Evolutionary conservation across 768 basidiomycete genomes (phyloP), one percentile per base, ranked within the genome.

Genomic region (Boletus rubropictus): DNA sequence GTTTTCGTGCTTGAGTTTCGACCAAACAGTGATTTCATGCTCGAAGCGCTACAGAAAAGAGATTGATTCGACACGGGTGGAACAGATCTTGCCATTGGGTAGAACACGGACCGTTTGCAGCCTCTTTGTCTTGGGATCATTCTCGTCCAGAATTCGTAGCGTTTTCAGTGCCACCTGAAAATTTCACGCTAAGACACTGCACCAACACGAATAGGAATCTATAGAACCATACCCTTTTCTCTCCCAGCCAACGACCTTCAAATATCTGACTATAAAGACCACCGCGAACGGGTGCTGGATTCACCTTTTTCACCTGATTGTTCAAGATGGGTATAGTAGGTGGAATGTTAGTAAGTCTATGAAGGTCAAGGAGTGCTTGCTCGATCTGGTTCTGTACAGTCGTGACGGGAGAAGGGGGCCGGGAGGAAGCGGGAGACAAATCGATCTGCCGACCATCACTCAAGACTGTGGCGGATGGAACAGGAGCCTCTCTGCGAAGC

Each of bases 91-190:
- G 35, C n/a, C 4, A 14, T 27, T 5, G 12, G 3, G 4, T 10
- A 14, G 20, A 32, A 39, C 43, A 40, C 59, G 4, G n/a, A 66
- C 59, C 33, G 51, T 49, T n/a, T 61, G 48, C 34, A 79, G 71
- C 62, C 72, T 71, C 49, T 70, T 58, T 1, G 74, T 66, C 53
- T 61, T 71, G 18, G 69, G 65, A 53, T 78, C 72, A 8, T 69
- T 58, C 10, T 72, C 65, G 51, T 69, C 72, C 35, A 79, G 57
- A 50, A 74, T 67, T 45, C 77, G 72, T 6, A 81, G 50, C 11
- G 73, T 73, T 52, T 82, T 82, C 42, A 82, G 56, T 9, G 81
- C 81, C 33, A 81, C 80, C 79, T 80, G 47, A 17, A 25, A 5
- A 36, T 15, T 8, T 34, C 9, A 15, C 1, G 39, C 32, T 46